A percentile compares a stretch with the other conserved stretches of the same genome.
Evolutionary conservation across 1,284 basidiomycete genomes (phyloP).

Genomic region (Cryptococcus jaspeensis): DNA sequence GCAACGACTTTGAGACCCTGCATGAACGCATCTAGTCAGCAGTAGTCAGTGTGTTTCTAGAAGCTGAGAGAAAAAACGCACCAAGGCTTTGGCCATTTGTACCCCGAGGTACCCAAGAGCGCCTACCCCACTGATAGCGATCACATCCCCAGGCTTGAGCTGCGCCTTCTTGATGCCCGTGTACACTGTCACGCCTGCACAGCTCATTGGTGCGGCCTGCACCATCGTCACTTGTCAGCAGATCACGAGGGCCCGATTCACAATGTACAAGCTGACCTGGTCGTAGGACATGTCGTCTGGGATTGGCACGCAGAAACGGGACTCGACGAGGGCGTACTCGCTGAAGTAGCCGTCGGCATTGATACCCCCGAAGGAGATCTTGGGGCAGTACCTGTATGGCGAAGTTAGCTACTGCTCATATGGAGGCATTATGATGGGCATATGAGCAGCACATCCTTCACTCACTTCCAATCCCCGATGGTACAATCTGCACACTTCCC

Average conservation of each 20-base stretch:
- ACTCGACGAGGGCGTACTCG: slow-evolving; percentile 28
- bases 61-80: slow-evolving; percentile 7
- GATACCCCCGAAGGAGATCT: slow-evolving; percentile 22
- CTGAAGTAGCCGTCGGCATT: slow-evolving; percentile 28
- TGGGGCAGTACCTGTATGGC: slow-evolving; percentile 21
- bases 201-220: slow-evolving; percentile 33
- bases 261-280: slow-evolving; percentile 9
- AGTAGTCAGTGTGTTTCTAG: not conserved
- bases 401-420: not conserved
- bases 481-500: slow-evolving; percentile 23
- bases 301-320: slow-evolving; percentile 14
- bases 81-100: slow-evolving; percentile 34
- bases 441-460: too few relatives aligned
- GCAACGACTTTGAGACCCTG: slow-evolving; percentile 26
- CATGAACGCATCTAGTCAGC: too few relatives aligned
- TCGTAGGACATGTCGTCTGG: slow-evolving; percentile 26
- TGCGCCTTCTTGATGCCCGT: slow-evolving; percentile 25
- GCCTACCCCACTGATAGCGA: slow-evolving; percentile 33
- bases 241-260: not conserved
- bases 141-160: slow-evolving; percentile 20
- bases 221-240: not conserved
- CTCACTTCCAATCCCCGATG: slow-evolving; percentile 21
- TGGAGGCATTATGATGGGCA: not conserved
- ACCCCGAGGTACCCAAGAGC: slow-evolving; percentile 30
- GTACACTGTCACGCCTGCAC: slow-evolving; percentile 35